Evolutionary conservation across 129 eudicot species (phyloP).

Genomic region (Mikania micrantha): DNA sequence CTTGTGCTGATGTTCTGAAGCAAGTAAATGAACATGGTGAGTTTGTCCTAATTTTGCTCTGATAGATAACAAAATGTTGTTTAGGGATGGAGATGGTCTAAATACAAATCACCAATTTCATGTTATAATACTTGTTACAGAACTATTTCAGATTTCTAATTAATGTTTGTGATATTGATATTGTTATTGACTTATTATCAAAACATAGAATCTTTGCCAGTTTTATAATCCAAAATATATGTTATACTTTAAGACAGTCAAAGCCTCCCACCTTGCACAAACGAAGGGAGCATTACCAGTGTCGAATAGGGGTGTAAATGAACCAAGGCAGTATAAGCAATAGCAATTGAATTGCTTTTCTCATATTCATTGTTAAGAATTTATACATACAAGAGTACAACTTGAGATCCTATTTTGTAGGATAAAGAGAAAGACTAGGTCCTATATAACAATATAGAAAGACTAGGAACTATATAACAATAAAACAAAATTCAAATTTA

Average conservation of each 20-base stretch:
- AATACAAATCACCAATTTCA: not conserved
- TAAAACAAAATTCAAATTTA: too few relatives aligned
- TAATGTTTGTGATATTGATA: not conserved
- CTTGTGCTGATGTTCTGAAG: slow-evolving; percentile 41
- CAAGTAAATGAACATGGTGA: slow-evolving; percentile 38
- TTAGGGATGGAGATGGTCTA: too few relatives aligned
- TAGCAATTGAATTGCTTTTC: too few relatives aligned
- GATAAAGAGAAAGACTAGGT: too few relatives aligned
- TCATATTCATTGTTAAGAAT: too few relatives aligned
- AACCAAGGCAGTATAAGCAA: too few relatives aligned
- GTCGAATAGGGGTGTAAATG: too few relatives aligned
- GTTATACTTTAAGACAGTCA: not conserved
- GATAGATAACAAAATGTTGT: too few relatives aligned
- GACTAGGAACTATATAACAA: too few relatives aligned
- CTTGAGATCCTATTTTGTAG: too few relatives aligned
- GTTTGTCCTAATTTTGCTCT: slow-evolving; percentile 6
- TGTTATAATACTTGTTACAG: not conserved
- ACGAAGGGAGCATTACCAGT: not conserved
- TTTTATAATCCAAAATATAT: not conserved
- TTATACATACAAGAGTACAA: too few relatives aligned
- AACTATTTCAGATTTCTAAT: not conserved
- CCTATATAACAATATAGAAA: too few relatives aligned
- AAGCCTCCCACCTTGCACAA: not conserved
- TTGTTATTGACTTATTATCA: not conserved
- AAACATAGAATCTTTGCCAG: not conserved